These are phyloP conservation scores for Exsudoporus frostii DNA, from an alignment of 768 basidiomycete genomes.

Conservation along the genomic window DNA sequence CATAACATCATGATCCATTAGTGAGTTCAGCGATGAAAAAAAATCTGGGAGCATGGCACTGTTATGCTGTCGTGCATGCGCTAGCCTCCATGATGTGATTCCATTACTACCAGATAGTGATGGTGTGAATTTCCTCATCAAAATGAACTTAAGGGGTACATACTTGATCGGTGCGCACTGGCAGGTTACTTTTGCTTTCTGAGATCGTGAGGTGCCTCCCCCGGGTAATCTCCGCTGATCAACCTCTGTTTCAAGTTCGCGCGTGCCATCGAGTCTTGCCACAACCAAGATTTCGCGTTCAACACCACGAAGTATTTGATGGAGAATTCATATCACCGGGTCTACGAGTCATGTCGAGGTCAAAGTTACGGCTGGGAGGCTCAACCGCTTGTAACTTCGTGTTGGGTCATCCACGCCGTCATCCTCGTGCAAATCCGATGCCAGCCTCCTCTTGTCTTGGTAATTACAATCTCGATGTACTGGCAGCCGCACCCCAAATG, in stretches of 20 bases:
- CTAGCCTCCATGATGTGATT: no score
- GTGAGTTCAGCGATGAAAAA: background rate
- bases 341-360: background rate
- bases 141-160: no score
- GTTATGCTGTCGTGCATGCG: no score
- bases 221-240: no score
- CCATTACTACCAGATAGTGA: background rate
- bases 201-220: background rate
- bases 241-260: no score
- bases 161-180: background rate
- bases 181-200: background rate
- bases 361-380: background rate
- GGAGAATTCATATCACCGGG: no score
- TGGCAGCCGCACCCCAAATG: background rate
- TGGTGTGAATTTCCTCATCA: background rate
- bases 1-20: background rate
- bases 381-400: background rate
- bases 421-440: background rate
- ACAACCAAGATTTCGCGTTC: no score
- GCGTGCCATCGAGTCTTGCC: background rate
- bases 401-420: background rate
- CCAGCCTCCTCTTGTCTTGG: background rate
- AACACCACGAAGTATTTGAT: background rate
- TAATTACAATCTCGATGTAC: background rate
- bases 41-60: background rate